Conservation (phyloP, 2,329 filamentous ascomycete genomes). For the Mycosphaerelloides madeirae region DNA sequence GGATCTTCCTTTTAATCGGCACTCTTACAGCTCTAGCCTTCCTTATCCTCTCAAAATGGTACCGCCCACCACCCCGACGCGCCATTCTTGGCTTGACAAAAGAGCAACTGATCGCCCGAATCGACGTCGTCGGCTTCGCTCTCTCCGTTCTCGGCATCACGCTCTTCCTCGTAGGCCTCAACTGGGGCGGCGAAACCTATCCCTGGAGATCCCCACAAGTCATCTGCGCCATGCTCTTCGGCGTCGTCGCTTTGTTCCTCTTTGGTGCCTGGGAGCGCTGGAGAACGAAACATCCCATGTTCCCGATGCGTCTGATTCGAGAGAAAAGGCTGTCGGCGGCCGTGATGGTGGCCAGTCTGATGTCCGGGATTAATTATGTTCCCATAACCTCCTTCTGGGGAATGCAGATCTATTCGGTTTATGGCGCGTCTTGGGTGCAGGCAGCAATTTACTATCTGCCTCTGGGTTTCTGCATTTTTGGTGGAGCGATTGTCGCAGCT, state of each 20-base stretch:
- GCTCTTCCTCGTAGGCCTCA: constrained; percentile 43
- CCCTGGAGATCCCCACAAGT: constrained; percentile 19
- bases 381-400: constrained; percentile 54
- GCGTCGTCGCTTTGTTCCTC: constrained; percentile 17
- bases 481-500: constrained; percentile 55
- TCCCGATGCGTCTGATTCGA: constrained; percentile 23
- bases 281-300: constrained; percentile 26
- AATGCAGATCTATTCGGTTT: constrained; percentile 58
- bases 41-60: constrained; percentile 47
- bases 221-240: constrained; percentile 20
- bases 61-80: constrained; percentile 49
- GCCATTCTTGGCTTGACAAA: constrained; percentile 34
- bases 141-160: constrained; percentile 48
- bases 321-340: constrained; percentile 25
- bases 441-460: constrained; percentile 60
- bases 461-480: constrained; percentile 58
- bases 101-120: constrained; percentile 39
- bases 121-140: constrained; percentile 50
- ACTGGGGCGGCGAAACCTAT: constrained; percentile 10
- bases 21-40: constrained; percentile 51
- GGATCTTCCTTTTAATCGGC: constrained; percentile 47
- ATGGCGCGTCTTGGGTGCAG: constrained; percentile 37
- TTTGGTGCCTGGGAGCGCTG: constrained; percentile 22
- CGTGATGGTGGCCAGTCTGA: constrained; percentile 18
- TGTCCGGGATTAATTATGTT: constrained; percentile 32